Base-by-base conservation (phyloP, 257 asterid genomes). In the Datura wrightii region DNA sequence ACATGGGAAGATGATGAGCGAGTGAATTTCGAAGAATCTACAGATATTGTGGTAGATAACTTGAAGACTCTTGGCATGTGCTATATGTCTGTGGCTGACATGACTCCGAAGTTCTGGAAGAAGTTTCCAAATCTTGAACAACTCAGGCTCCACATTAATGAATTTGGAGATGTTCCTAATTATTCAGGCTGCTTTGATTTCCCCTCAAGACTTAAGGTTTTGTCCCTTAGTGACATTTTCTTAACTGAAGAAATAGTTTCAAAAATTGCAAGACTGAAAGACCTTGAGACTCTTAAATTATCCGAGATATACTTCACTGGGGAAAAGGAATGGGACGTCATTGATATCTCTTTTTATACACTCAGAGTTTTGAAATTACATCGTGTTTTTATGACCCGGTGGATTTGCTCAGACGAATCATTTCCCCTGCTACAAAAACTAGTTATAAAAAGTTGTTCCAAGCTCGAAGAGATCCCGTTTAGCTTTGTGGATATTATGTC, bases 341-440 rank as follows among this genome's bases (percentile, higher is more conserved):
- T 3, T 5, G n/a, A 10, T 44, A 0, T 4, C 39, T 1, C 0
- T 39, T 71, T 71, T 5, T 0, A 0, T 0, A 0, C 0, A 5
- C 79, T 71, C 56, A n/a, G 9, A 5, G 3, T 71, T 44, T 44
- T 71, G 1, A 42, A 42, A 71, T 0, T 71, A 10, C 39, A 9
- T 71, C 39, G 4, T 44, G 79, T 44, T 13, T 71, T 71, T 71
- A 44, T 71, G 39, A 71, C 8, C 5, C 1, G 0, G 0, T 71
- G 39, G 79, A 4, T 0, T 44, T 44, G 18, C 18, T 5, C 18
- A 71, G 37, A 10, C 0, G 39, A 2, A 0, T 18, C 79, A 71
- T 71, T 42, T 71, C 56, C 56, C 18, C 0, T 0, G 5, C 80
- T 71, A 44, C 10, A 71, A 44, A 10, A 0, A n/a, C 80, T 71